Base-by-base conservation (phyloP, 371 early-diverging fungal species). In the Coelomomyces lativittatus region DNA sequence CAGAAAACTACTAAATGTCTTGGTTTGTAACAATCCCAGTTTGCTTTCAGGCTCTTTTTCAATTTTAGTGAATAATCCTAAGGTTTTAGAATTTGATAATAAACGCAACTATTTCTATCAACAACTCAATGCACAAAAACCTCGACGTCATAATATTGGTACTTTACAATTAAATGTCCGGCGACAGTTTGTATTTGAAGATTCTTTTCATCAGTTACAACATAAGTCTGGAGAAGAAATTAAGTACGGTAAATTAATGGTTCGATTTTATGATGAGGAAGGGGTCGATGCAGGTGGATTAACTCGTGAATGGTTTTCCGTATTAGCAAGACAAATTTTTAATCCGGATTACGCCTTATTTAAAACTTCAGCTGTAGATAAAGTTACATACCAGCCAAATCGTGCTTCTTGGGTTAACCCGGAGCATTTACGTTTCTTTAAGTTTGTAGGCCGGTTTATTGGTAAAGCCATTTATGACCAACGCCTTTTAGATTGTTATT, bases 251-350 rank as follows among this genome's bases (percentile, higher is more conserved):
- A 91, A 88, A 57, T 70, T 98, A 34, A 82, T 78, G 54, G 91
- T 98, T 23, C 81, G 86, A 39, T 97, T 98, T 67, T 71, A 83
- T 49, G 88, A 88, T 21, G 98, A 98, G 67, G 95, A 95, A 56
- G 98, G 97, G 43, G 84, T 96, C 1, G 98, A 98, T 74, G 93
- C 86, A 25, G 98, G 98, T 29, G 98, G 98, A 43, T 85, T 98
- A 15, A 87, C 92, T 4, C 80, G 97, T 50, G 99, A 98, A 65
- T 98, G 97, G 96, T 95, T 90, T 77, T 82, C 83, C 43, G 91
- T 85, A 9, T 72, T 98, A 5, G 83, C 95, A 8, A 72, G 90
- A 41, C 91, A 93, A 58, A 95, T 96, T 89, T 91, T 97, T 66
- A 90, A 98, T 61, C 97, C 97, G 10, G 84, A 95, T 62, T 93